Evolutionary conservation across 208 protist genomes (phyloP), one percentile per base, ranked within the genome.

Genomic region (Crithidia sp.): DNA sequence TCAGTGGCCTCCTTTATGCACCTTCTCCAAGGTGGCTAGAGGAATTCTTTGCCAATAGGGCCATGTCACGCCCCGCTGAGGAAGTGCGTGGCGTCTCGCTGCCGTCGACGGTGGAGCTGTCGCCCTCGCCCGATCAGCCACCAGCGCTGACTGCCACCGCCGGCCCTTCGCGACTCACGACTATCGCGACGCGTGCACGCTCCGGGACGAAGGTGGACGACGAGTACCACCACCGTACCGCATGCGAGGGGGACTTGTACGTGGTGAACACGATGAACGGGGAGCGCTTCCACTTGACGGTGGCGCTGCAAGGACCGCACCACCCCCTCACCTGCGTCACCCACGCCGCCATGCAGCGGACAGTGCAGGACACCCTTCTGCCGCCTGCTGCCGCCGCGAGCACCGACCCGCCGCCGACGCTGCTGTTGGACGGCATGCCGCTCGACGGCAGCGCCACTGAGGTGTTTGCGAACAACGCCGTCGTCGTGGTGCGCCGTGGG

Each of bases 251-350:
- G 7, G 54, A 79, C 40, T 6, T 79, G 16, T 70, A 69, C 56
- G 62, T 71, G 0, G 67, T 74, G 43, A 60, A 79, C 40, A 37
- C 56, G 1, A 36, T 37, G 9, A 74, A 44, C 41, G 67, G 74
- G 10, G 55, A 74, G 8, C 67, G 58, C 62, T 74, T 59, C 28
- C 67, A 79, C 67, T 28, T 74, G 13, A 70, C 55, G 3, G 62
- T 56, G 62, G 50, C 62, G 43, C 41, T 79, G 47, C 56, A 64
- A 13, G 74, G 39, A 1, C 74, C 68, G 0, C 44, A 56, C 28
- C 67, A 79, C 36, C 37, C 59, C 19, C 43, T 71, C 44, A 79
- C 74, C 7, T 43, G 17, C 16, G 61, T 79, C 55, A 79, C 61
- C 39, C 74, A 79, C 62, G 47, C 44, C 16, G 63, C 67, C 1